Evolutionary conservation across 768 basidiomycete species (phyloP), one percentile per base, ranked within the genome.

Genomic region (Nidula microcarpa): DNA sequence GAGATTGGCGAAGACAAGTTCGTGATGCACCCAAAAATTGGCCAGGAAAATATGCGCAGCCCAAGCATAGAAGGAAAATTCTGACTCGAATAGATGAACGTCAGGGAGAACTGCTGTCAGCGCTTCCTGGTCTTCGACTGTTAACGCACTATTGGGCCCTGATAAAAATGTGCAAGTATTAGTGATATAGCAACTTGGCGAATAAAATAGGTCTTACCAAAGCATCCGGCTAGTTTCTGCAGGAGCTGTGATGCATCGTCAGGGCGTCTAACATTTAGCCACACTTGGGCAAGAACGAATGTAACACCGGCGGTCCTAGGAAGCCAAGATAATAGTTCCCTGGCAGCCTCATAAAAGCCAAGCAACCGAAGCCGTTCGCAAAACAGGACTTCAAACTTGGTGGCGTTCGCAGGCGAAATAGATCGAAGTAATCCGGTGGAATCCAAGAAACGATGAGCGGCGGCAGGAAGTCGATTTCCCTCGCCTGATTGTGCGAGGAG

Each of bases 51-150:
- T 70, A n/a, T 78, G 69, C 14, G 87, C 81, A 36, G 81, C 79
- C 67, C 94, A 91, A 32, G 85, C 68, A 70, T 94, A 94, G 73
- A 89, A 96, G 7, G 77, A 73, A 60, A 85, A 84, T 50, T 84
- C 77, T 4, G 86, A 83, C 56, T 83, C 77, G 49, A 84, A 79
- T 32, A 80, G 56, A 44, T 77, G 76, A 30, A 73, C 72, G 45
- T 75, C 73, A 30, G 89, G 87, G 50, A 92, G 75, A 53, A 91
- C 78, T 13, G 71, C 68, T 1, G 73, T 69, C 39, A 94, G 67
- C 0, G 87, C 81, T 57, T 85, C 82, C 39, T 75, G 69, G 58
- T 90, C 89, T 60, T 89, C 88, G 30, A 65, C 65, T 16, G 77
- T 77, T 43, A 85, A 67, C 23, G 73, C 74, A 61, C 69, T 78